Evolutionary conservation across 345 rosid genomes (phyloP).

Genomic region (Arabidopsis arenosa): DNA sequence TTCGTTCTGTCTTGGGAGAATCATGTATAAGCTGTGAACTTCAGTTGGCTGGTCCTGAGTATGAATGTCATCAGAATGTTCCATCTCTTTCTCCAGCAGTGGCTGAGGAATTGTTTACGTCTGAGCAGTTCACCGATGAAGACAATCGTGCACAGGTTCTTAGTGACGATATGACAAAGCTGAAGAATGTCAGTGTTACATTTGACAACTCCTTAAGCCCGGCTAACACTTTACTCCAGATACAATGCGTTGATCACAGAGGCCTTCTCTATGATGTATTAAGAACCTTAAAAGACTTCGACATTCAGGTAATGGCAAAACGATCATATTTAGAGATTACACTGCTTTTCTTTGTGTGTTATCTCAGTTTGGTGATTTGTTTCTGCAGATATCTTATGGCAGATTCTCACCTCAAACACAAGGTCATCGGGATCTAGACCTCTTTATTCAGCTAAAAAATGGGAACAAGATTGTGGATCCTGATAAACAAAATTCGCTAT

Average conservation of each 20-base stretch:
- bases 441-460: conserved; percentile 80
- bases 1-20: conserved; percentile 71
- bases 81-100: conserved; percentile 63
- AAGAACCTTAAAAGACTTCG: conserved; percentile 84
- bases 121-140: conserved; percentile 55
- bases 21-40: conserved; percentile 84
- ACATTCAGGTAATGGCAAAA: conserved; percentile 59
- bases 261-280: conserved; percentile 78
- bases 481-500: conserved; percentile 58
- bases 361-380: conserved; percentile 19
- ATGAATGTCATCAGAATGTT: conserved; percentile 57
- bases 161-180: conserved; percentile 60
- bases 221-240: conserved; percentile 75
- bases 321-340: neutral
- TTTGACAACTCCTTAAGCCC: conserved; percentile 85
- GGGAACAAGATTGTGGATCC: conserved; percentile 75
- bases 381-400: conserved; percentile 69
- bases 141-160: conserved; percentile 63
- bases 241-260: conserved; percentile 73
- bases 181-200: conserved; percentile 58
- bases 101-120: conserved; percentile 62
- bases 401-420: conserved; percentile 60
- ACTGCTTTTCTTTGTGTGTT: neutral
- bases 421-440: conserved; percentile 70
- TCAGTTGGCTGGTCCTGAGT: conserved; percentile 70